Percentiles rank a stretch among this genome's conserved stretches.
phyloP scores from a whole-genome alignment of 1,284 basidiomycete genomes.

The Puccinia brachypodii region DNA sequence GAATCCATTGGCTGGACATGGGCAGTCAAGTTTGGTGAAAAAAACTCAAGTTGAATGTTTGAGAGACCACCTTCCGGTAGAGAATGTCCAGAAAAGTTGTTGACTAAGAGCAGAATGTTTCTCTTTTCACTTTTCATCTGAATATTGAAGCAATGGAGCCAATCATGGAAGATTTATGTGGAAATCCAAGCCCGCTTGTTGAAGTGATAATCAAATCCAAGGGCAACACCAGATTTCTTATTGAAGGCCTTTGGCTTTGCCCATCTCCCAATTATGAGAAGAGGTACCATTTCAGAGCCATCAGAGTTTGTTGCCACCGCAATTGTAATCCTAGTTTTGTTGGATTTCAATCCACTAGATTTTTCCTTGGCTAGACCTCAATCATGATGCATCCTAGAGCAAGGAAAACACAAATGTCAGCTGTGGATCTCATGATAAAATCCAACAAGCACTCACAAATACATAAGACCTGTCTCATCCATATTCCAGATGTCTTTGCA shows the following conservation, averaged over 20 bases:
- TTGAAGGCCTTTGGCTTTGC: neutral
- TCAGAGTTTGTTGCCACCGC: neutral
- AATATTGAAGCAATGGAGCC: neutral
- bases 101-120: neutral
- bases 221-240: neutral
- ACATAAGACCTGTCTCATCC: neutral
- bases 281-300: neutral
- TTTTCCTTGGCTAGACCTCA: neutral
- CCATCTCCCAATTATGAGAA: neutral
- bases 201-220: conserved; percentile 8
- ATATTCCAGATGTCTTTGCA: neutral
- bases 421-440: neutral
- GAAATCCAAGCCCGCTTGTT: conserved; percentile 23
- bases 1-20: conserved; percentile 27
- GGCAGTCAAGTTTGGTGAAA: conserved; percentile 20
- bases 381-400: conserved; percentile 30
- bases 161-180: conserved; percentile 19
- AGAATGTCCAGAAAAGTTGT: neutral
- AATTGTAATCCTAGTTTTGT: conserved; percentile 18
- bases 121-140: neutral
- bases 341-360: neutral
- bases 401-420: neutral
- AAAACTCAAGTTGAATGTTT: conserved; percentile 13
- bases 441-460: neutral
- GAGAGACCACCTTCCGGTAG: neutral